These are phyloP conservation scores for Dendrobium officinale DNA, from an alignment of 106 monocot genomes.

Conservation along the genomic window DNA sequence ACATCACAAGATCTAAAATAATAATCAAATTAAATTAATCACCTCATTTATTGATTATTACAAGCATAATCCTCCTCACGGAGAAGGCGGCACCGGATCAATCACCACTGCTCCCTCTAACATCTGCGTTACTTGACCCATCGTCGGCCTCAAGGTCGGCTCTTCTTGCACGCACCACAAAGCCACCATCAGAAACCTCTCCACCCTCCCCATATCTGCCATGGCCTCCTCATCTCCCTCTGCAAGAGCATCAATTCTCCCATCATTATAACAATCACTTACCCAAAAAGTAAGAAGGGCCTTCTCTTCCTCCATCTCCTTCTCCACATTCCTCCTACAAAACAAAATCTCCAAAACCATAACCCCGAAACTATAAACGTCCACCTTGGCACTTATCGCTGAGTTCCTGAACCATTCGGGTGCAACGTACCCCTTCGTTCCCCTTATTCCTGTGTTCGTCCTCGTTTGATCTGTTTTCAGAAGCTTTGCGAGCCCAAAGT, in stretches of 20 bases:
- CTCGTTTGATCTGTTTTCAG: slow-evolving; percentile 35
- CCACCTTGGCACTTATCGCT: slow-evolving; percentile 43
- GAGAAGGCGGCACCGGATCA: too few species aligned
- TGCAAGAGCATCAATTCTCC: slow-evolving; percentile 45
- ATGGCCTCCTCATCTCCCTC: slow-evolving; percentile 25
- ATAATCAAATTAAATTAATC: too few species aligned
- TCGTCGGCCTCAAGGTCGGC: slow-evolving; percentile 37
- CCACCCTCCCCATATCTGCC: slow-evolving; percentile 21
- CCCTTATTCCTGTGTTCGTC: slow-evolving; percentile 30
- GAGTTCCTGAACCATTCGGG: slow-evolving; percentile 46
- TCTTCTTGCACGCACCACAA: slow-evolving; percentile 73
- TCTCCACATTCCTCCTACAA: slow-evolving; percentile 31
- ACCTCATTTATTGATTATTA: too few species aligned
- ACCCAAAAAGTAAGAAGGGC: slow-evolving; percentile 28
- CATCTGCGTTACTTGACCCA: slow-evolving; percentile 59
- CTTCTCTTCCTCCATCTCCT: slow-evolving; percentile 18
- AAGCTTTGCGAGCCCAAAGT: slow-evolving; percentile 57
- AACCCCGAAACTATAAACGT: slow-evolving; percentile 75
- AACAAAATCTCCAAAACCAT: slow-evolving; percentile 57
- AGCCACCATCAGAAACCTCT: slow-evolving; percentile 23
- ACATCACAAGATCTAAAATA: too few species aligned
- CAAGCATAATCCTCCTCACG: too few species aligned
- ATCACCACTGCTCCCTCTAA: slow-evolving; percentile 20
- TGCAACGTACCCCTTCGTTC: slow-evolving; percentile 59
- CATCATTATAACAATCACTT: slow-evolving; percentile 6